Conservation (phyloP, 2,329 filamentous ascomycete species). For the Monilinia fructicola region DNA sequence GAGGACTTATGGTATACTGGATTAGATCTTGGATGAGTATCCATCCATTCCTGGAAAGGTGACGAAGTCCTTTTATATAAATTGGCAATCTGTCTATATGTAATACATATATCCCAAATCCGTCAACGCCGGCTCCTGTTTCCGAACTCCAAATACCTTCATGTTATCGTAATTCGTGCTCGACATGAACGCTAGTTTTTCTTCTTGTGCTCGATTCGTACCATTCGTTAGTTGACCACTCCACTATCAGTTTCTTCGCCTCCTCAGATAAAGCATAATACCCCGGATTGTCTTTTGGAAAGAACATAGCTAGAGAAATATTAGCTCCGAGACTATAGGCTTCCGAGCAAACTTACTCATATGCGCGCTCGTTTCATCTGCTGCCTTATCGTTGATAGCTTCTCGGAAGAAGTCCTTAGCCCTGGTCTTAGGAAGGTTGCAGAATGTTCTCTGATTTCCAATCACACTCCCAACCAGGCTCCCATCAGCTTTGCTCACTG, state of each 20-base stretch:
- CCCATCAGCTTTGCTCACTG: slow-evolving; percentile 51
- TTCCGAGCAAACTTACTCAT: slow-evolving; percentile 54
- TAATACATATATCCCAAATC: neutral
- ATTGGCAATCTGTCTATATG: slow-evolving; percentile 9
- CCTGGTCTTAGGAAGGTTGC: slow-evolving; percentile 68
- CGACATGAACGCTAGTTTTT: neutral
- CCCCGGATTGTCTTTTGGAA: slow-evolving; percentile 67
- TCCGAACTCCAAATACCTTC: neutral
- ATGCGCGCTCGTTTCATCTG: slow-evolving; percentile 79
- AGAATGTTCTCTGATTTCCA: slow-evolving; percentile 80
- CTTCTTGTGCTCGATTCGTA: slow-evolving; percentile 53
- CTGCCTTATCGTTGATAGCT: slow-evolving; percentile 74
- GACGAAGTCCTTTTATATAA: neutral
- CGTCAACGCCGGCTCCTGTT: neutral
- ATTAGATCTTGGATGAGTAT: neutral
- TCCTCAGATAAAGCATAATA: slow-evolving; percentile 66
- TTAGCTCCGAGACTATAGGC: slow-evolving; percentile 23
- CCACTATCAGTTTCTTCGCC: slow-evolving; percentile 62
- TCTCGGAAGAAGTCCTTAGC: slow-evolving; percentile 61
- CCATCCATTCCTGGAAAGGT: neutral
- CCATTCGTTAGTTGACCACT: slow-evolving; percentile 67
- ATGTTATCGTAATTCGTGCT: slow-evolving; percentile 18
- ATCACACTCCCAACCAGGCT: slow-evolving; percentile 58
- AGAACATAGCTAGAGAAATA: slow-evolving; percentile 63
- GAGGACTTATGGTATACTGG: neutral